phyloP scores from a whole-genome alignment of 768 basidiomycete species.

The Tylopilus sp. region DNA sequence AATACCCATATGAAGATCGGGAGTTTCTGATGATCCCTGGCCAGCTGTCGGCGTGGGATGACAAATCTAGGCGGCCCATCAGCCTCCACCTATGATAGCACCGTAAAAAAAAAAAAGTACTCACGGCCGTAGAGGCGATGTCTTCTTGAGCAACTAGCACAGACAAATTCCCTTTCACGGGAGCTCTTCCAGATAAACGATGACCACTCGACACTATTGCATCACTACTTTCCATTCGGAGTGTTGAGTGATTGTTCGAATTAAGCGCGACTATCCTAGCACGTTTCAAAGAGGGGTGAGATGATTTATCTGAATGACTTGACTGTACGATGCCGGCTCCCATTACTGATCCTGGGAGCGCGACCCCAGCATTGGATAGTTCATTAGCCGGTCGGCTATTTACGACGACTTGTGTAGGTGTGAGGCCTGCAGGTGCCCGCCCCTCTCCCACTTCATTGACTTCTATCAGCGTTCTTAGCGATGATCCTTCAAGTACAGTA shows the following conservation, averaged over 20 bases:
- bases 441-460: background rate
- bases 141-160: background rate
- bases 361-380: background rate
- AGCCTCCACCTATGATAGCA: background rate
- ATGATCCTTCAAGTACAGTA: constrained; percentile 3
- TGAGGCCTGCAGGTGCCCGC: background rate
- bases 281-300: constrained; percentile 5
- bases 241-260: background rate
- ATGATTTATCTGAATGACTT: background rate
- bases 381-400: background rate
- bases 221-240: background rate
- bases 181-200: background rate
- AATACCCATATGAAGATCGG: background rate
- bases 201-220: background rate
- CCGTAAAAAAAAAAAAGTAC: background rate
- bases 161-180: background rate
- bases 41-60: background rate
- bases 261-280: background rate
- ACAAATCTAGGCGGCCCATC: background rate
- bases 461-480: background rate
- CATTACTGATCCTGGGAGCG: background rate
- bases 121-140: background rate
- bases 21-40: background rate
- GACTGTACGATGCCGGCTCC: background rate
- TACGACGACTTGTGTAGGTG: background rate